Conservation (phyloP, 306 rosid species). For the Quercus wislizeni region DNA sequence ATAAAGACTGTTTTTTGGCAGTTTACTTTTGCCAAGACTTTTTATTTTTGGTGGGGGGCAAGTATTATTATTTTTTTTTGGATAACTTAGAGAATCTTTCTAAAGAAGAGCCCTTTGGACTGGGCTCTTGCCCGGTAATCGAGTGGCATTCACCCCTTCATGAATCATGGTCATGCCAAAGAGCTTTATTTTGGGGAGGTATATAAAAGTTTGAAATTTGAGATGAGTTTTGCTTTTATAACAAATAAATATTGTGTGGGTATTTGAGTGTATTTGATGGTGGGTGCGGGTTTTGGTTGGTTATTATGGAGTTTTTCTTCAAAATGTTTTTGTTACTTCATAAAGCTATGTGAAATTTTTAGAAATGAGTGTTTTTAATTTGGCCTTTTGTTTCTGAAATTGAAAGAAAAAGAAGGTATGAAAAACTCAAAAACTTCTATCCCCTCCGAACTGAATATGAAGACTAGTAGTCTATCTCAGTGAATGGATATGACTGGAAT, state of each 20-base stretch:
- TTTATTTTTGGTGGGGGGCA: too few species aligned
- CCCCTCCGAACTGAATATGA: not conserved
- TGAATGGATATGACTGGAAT: not conserved
- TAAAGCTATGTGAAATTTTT: not conserved
- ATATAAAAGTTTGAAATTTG: not conserved
- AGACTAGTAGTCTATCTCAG: not conserved
- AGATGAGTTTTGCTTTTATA: not conserved
- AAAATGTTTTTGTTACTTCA: not conserved
- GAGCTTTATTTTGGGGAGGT: not conserved
- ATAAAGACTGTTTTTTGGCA: not conserved
- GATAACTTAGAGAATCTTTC: too few species aligned
- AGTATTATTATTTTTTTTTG: too few species aligned
- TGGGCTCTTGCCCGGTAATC: too few species aligned
- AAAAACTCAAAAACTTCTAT: not conserved
- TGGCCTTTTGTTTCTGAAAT: not conserved
- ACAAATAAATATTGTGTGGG: not conserved
- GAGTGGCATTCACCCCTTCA: too few species aligned
- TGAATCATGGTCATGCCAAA: not conserved
- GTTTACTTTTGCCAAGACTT: not conserved
- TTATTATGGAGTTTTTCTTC: not conserved
- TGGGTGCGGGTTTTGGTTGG: not conserved
- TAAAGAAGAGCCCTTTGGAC: too few species aligned
- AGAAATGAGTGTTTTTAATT: not conserved
- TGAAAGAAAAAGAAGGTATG: not conserved
- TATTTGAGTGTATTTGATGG: not conserved